Evolutionary conservation across 192 early-diverging fungal species (phyloP).

Genomic region (Coemansia erecta): DNA sequence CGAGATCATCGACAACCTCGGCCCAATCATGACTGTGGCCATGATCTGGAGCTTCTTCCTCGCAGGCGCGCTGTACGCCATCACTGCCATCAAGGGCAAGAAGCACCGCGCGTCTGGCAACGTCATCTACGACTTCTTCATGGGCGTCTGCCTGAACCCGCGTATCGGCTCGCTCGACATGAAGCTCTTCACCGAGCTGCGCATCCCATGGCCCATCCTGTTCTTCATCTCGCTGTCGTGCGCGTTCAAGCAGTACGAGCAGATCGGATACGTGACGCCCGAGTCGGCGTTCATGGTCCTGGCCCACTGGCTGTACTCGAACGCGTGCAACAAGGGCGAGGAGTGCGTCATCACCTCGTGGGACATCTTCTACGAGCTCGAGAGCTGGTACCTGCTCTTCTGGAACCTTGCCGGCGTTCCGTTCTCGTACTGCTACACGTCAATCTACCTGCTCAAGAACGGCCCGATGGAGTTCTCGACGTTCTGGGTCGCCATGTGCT

Average conservation of each 20-base stretch:
- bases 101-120: constrained; percentile 69
- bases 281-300: constrained; percentile 72
- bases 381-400: constrained; percentile 75
- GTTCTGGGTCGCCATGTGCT: constrained; percentile 51
- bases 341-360: constrained; percentile 87
- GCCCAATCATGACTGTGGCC: constrained; percentile 62
- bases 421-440: constrained; percentile 86
- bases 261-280: constrained; percentile 73
- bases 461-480: constrained; percentile 62
- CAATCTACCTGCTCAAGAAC: constrained; percentile 75
- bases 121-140: constrained; percentile 89
- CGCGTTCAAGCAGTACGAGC: constrained; percentile 77
- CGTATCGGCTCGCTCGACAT: constrained; percentile 81
- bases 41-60: constrained; percentile 73
- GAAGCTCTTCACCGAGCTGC: constrained; percentile 92
- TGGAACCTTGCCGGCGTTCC: constrained; percentile 86
- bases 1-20: constrained; percentile 61
- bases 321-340: constrained; percentile 72
- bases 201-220: constrained; percentile 86
- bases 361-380: constrained; percentile 66
- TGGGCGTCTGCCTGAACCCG: constrained; percentile 95
- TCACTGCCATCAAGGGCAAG: constrained; percentile 80
- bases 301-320: constrained; percentile 81
- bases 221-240: constrained; percentile 67
- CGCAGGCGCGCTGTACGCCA: constrained; percentile 43